Conservation (phyloP, 148 eudicot species). For the Amaranthus hypochondriacus region DNA sequence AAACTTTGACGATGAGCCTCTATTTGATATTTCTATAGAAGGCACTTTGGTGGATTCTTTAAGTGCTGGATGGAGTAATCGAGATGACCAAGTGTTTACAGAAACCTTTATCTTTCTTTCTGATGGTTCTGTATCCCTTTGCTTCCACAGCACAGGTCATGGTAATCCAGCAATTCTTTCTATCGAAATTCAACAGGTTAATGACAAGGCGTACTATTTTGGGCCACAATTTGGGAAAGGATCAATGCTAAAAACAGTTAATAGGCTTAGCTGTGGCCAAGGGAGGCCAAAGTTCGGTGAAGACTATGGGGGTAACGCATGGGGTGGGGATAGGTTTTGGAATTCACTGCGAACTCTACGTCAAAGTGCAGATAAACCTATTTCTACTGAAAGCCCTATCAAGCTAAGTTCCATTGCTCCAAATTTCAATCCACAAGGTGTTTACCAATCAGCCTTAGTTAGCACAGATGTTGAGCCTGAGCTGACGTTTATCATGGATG, state of each 20-base stretch:
- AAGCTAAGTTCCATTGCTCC: slow-evolving; percentile 54
- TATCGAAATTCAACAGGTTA: slow-evolving; percentile 84
- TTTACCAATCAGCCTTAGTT: slow-evolving; percentile 72
- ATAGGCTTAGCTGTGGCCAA: slow-evolving; percentile 61
- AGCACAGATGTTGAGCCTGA: slow-evolving; percentile 66
- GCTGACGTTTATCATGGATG: slow-evolving; percentile 63
- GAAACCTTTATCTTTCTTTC: slow-evolving; percentile 72
- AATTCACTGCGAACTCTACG: slow-evolving; percentile 52
- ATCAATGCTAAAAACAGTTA: slow-evolving; percentile 60
- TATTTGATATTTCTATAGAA: slow-evolving; percentile 83
- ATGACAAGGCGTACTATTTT: slow-evolving; percentile 64
- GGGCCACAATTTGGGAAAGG: slow-evolving; percentile 69
- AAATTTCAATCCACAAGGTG: slow-evolving; percentile 81
- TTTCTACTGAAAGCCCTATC: slow-evolving; percentile 46
- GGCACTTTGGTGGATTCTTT: slow-evolving; percentile 75
- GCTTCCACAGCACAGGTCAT: slow-evolving; percentile 98
- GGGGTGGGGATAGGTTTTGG: slow-evolving; percentile 99
- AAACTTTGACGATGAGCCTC: slow-evolving; percentile 79
- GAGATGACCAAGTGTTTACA: slow-evolving; percentile 67
- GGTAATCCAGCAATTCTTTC: slow-evolving; percentile 90
- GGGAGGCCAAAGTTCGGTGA: slow-evolving; percentile 64
- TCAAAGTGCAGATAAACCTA: slow-evolving; percentile 46
- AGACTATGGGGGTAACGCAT: slow-evolving; percentile 66
- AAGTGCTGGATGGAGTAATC: slow-evolving; percentile 76
- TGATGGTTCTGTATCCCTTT: slow-evolving; percentile 62